These are phyloP conservation scores for Erucastrum elatum DNA, from an alignment of 345 rosid genomes.

Conservation along the genomic window DNA sequence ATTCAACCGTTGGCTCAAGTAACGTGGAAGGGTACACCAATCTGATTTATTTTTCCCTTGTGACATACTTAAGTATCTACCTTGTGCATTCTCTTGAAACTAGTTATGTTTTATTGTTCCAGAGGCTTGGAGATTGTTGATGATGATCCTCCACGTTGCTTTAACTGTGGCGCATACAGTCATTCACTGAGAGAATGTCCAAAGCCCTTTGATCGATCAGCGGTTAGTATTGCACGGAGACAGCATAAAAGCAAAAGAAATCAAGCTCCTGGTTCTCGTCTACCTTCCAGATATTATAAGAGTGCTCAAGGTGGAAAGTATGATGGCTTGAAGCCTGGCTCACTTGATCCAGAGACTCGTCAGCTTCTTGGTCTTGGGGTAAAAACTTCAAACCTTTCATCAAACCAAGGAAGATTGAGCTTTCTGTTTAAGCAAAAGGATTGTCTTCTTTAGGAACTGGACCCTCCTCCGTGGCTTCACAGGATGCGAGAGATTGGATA, in stretches of 20 bases:
- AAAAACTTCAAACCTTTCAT: conserved; percentile 21
- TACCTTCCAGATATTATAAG: conserved; percentile 72
- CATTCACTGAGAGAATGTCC: conserved; percentile 87
- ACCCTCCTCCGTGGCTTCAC: conserved; percentile 98
- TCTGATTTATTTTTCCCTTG: background rate
- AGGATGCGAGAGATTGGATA: conserved; percentile 98
- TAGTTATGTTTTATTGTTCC: conserved; percentile 22
- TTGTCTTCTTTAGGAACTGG: conserved; percentile 65
- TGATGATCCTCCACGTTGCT: conserved; percentile 80
- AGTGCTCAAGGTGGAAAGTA: conserved; percentile 69
- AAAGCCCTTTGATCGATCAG: conserved; percentile 79
- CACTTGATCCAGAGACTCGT: conserved; percentile 76
- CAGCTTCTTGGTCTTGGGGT: conserved; percentile 84
- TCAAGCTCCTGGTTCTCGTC: conserved; percentile 60
- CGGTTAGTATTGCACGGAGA: conserved; percentile 81
- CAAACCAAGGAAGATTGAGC: background rate
- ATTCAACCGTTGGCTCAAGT: conserved; percentile 58
- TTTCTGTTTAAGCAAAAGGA: background rate
- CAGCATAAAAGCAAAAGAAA: conserved; percentile 67
- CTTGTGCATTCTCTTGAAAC: background rate
- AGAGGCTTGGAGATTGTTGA: conserved; percentile 76
- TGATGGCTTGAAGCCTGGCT: conserved; percentile 87
- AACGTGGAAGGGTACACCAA: conserved; percentile 64
- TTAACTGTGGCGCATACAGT: conserved; percentile 88
- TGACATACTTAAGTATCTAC: background rate